These are phyloP conservation scores for Peronosclerospora sorghi DNA, from an alignment of 352 stramenopile species.

Conservation along the genomic window DNA sequence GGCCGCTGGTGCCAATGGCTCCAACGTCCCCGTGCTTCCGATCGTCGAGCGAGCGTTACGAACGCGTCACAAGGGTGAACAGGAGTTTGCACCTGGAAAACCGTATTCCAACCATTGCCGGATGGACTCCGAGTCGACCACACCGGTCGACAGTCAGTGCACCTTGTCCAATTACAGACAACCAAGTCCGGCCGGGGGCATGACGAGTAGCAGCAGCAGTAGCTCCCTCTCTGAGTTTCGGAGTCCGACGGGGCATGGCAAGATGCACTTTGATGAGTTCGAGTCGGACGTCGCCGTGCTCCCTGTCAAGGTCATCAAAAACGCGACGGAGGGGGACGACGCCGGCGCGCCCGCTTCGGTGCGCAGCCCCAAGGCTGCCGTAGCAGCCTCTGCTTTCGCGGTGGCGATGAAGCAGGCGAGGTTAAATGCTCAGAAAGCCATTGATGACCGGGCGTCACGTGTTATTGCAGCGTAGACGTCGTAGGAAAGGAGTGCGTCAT, in stretches of 20 bases:
- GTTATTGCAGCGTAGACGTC: constrained; percentile 19
- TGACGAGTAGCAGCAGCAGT: constrained; percentile 25
- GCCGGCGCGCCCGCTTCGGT: constrained; percentile 13
- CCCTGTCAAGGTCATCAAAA: constrained; percentile 9
- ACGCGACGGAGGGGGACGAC: constrained; percentile 11
- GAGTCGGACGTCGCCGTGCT: constrained; percentile 17
- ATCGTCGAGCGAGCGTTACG: constrained; percentile 35
- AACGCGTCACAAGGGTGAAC: constrained; percentile 29
- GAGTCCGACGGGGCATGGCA: constrained; percentile 9
- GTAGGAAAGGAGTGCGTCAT: no score
- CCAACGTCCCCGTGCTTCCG: constrained; percentile 11
- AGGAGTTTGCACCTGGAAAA: constrained; percentile 6
- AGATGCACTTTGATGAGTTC: constrained; percentile 25
- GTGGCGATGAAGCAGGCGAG: constrained; percentile 71
- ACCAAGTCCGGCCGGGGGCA: constrained; percentile 20
- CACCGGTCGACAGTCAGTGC: constrained; percentile 7
- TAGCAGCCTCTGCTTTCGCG: constrained; percentile 55
- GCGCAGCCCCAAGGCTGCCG: constrained; percentile 30
- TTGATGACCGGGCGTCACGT: constrained; percentile 35
- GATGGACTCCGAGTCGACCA: constrained; percentile 13
- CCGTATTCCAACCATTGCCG: constrained; percentile 5
- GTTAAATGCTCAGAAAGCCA: constrained; percentile 53
- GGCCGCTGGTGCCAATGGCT: constrained; percentile 12
- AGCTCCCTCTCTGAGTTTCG: constrained; percentile 14
- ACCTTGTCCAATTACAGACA: constrained; percentile 8